Evolutionary conservation across 495 filamentous ascomycete species (phyloP), one percentile per base, ranked within the genome.

Genomic region (Neurospora sp.): DNA sequence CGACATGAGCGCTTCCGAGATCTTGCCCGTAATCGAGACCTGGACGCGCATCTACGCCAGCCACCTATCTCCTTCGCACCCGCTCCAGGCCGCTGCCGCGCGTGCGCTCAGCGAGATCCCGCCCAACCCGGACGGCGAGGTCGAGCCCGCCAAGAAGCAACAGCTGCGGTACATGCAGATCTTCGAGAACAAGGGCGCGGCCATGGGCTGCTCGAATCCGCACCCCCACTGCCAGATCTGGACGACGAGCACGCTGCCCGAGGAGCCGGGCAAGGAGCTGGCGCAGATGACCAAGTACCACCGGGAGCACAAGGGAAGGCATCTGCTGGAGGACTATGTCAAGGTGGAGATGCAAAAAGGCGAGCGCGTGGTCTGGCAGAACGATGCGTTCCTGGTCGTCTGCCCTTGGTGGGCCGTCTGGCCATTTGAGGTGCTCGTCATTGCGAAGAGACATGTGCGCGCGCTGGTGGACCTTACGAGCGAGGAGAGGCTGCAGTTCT

Each of bases 181-280:
- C 75, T 98, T 99, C 74, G 96, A 99, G 83, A 99, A 99, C 85
- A 99, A 99, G 84, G 96, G 96, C 68, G 90, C 92, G 0, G 93
- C 96, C 5, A 99, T 99, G 96, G 96, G 96, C 40, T 99, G 96
- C 86, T 98, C 96, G 3, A 99, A 99, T 81, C 96, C 96, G 8
- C 96, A 99, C 82, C 96, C 96, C 0, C 96, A 98, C 82, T 94
- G 96, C 69, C 96, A 99, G 79, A 88, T 97, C 75, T 99, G 96
- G 96, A 96, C 93, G 10, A 97, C 94, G 14, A 95, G 91, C 44
- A 89, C 90, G 14, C 81, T 97, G 69, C 96, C 96, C 5, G 94
- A 97, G 78, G 96, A 99, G 80, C 93, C 93, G 1, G 86, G 85
- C 2, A 84, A 90, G 22, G 96, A 99, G 80, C 83, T 97, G 61